Conservation (phyloP, 2,329 filamentous ascomycete species). For the Leptodontidium sp. region DNA sequence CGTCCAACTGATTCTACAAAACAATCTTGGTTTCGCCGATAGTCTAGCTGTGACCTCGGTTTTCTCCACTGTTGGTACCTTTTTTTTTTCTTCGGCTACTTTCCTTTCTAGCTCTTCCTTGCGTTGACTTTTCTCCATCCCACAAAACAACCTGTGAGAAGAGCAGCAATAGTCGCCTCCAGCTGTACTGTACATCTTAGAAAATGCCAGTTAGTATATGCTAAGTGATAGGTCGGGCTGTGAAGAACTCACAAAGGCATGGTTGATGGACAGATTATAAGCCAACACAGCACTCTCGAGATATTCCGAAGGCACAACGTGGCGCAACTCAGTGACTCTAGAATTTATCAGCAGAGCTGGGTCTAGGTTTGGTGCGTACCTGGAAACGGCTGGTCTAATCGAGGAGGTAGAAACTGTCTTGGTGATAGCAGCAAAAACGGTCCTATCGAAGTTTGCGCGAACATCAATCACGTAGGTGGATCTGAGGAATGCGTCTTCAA, state of each 20-base stretch:
- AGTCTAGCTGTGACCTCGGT: too few species aligned
- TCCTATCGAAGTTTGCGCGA: not conserved
- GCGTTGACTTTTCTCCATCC: not conserved
- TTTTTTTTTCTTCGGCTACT: too few species aligned
- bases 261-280: conserved; percentile 1
- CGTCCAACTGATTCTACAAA: too few species aligned
- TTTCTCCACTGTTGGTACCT: too few species aligned
- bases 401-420: not conserved
- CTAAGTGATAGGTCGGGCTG: too few species aligned
- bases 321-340: not conserved
- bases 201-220: not conserved
- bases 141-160: not conserved
- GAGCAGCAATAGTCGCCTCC: not conserved
- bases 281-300: not conserved
- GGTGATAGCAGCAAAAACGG: not conserved
- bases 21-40: too few species aligned
- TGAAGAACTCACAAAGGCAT: not conserved
- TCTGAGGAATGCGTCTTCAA: not conserved
- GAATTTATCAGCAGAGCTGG: conserved; percentile 1
- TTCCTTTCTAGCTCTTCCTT: not conserved
- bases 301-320: not conserved
- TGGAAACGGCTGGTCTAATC: not conserved
- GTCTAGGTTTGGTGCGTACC: not conserved
- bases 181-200: not conserved
- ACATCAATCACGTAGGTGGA: not conserved